These are phyloP conservation scores for Ascochyta lentis DNA, from an alignment of 2,329 filamentous ascomycete genomes.

Conservation along the genomic window DNA sequence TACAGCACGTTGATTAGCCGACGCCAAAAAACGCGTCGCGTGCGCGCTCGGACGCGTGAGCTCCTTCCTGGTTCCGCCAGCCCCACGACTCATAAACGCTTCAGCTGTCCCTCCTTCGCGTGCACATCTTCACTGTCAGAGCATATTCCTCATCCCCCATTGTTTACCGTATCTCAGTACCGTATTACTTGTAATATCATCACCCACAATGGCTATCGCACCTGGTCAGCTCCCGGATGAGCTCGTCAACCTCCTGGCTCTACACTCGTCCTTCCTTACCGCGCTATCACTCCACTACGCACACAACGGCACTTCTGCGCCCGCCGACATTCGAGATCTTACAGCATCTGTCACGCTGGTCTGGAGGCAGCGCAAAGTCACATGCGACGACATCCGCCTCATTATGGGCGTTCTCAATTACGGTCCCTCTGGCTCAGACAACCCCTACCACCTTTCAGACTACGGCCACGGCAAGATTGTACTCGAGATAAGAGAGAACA, in stretches of 20 bases:
- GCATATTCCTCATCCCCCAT: slow-evolving; percentile 10
- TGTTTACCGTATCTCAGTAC: slow-evolving; percentile 18
- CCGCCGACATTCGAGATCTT: slow-evolving; percentile 52
- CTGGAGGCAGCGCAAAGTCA: slow-evolving; percentile 56
- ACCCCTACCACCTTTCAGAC: slow-evolving; percentile 51
- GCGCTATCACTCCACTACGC: slow-evolving; percentile 59
- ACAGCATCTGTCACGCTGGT: slow-evolving; percentile 51
- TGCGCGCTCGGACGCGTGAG: slow-evolving; percentile 35
- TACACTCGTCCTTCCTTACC: slow-evolving; percentile 57
- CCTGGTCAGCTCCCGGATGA: slow-evolving; percentile 48
- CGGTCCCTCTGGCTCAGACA: slow-evolving; percentile 35
- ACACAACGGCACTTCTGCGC: slow-evolving; percentile 55
- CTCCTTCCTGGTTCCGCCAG: slow-evolving; percentile 33
- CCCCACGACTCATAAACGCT: slow-evolving; percentile 40
- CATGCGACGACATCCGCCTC: slow-evolving; percentile 54
- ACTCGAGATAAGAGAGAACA: slow-evolving; percentile 47
- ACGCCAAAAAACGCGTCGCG: slow-evolving; percentile 33
- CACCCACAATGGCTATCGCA: slow-evolving; percentile 40
- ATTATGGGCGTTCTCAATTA: slow-evolving; percentile 52
- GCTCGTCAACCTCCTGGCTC: slow-evolving; percentile 52
- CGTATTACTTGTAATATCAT: slow-evolving; percentile 30
- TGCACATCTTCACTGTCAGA: slow-evolving; percentile 19
- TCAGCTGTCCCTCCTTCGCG: slow-evolving; percentile 20
- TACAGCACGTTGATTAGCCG: slow-evolving; percentile 33
- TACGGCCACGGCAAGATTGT: slow-evolving; percentile 53